A percentile compares a stretch with the other conserved stretches of the same genome.
Evolutionary conservation across 176 grass and related monocot genomes (phyloP).

Genomic region (Oryza meyeriana): DNA sequence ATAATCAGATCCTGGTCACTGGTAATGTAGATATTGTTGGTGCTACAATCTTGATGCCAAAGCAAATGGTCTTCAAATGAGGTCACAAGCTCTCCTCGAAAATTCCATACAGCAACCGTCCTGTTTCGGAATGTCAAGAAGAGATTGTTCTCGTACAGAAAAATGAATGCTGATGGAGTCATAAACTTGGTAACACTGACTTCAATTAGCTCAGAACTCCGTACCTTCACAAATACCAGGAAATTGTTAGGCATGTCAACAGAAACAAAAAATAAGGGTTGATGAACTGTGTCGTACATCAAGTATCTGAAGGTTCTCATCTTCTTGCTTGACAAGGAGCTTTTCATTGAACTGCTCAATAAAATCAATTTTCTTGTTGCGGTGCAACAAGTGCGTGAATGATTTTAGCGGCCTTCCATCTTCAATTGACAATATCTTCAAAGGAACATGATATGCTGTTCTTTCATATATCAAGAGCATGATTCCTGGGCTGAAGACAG

Average conservation of each 20-base stretch:
- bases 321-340: conserved; percentile 96
- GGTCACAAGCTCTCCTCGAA: conserved; percentile 92
- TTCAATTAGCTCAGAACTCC: conserved; percentile 85
- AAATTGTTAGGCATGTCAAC: conserved; percentile 20
- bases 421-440: conserved; percentile 98
- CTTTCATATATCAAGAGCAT: conserved; percentile 97
- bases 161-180: conserved; percentile 96
- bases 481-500: conserved; percentile 77
- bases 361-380: conserved; percentile 96
- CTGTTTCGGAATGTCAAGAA: conserved; percentile 97
- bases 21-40: conserved; percentile 83
- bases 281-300: conserved; percentile 59
- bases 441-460: conserved; percentile 71
- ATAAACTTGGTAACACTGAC: conserved; percentile 82
- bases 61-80: conserved; percentile 97
- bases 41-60: conserved; percentile 91
- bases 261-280: not conserved
- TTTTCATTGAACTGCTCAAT: conserved; percentile 97
- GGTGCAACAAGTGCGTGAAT: conserved; percentile 87
- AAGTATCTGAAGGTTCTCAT: conserved; percentile 93
- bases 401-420: conserved; percentile 85
- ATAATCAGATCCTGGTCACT: conserved; percentile 98
- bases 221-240: conserved; percentile 50
- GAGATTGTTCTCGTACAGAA: conserved; percentile 97
- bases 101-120: conserved; percentile 97